Evolutionary conservation across 768 basidiomycete genomes (phyloP), one percentile per base, ranked within the genome.

Genomic region (Kwoniella dendrophila): DNA sequence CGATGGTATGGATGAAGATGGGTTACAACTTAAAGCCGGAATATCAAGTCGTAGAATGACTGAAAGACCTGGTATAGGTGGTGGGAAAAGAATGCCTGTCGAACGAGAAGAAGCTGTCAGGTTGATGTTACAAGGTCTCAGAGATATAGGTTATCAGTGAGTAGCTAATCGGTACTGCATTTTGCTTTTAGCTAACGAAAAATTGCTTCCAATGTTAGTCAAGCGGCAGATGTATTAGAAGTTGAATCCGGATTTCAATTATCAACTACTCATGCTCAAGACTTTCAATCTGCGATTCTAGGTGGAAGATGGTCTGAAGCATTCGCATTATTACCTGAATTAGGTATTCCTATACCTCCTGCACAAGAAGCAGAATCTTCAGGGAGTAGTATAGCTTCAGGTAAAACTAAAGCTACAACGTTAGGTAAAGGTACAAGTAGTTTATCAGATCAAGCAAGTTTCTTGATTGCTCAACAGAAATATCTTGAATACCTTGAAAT

Each of bases 401-500:
- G 67, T 4, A 71, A 71, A 50, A 60, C 32, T 11, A 63, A 63
- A 52, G 54, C 65, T 7, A 49, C 58, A 4, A 24, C 33, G 27
- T 22, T 27, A 36, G 51, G 59, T 18, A 50, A 44, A 11, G 63
- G 61, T 3, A 67, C 54, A 24, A 64, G 49, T 12, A 71, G 67
- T 36, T 56, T 52, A 4, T 62, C 57, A 32, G 71, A 95, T 88
- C 87, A 89, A 71, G 88, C 89, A 22, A 86, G 83, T 63, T 96
- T 94, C 79, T 82, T 94, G 63, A 90, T 99, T 67, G 88, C 87
- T 63, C 88, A 90, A 80, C 96, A 99, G 84, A 94, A 96, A 81
- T 99, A 96, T 79, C 83, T 98, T 41, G 96, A 99, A 75, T 82
- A 90, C 20, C 82, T 99, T 51, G 95, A 97, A 73, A 84, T 85